These are phyloP conservation scores for Nicotiana tomentosiformis DNA, from an alignment of 257 asterid species.

Conservation along the genomic window DNA sequence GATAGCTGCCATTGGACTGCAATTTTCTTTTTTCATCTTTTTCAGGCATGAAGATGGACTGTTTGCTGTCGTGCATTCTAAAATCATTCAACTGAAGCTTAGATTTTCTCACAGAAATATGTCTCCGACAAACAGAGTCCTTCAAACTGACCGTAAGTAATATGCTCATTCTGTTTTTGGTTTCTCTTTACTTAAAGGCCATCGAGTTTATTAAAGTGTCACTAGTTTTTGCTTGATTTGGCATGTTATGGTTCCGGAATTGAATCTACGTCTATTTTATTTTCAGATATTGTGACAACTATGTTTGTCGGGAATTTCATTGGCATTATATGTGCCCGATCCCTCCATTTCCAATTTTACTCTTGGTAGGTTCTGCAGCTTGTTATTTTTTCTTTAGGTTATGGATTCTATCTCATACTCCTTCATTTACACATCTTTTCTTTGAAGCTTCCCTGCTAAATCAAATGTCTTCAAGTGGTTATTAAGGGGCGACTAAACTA, in stretches of 20 bases:
- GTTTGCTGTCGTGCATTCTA: conserved; percentile 40
- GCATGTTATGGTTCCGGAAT: conserved; percentile 4
- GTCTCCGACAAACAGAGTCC: conserved; percentile 25
- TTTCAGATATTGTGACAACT: conserved; percentile 66
- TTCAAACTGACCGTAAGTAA: conserved; percentile 66
- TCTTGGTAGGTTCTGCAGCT: conserved; percentile 56
- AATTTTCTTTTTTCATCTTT: conserved; percentile 7
- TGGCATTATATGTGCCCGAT: conserved; percentile 84
- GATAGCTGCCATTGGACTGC: neutral
- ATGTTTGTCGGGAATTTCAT: conserved; percentile 87
- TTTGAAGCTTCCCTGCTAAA: neutral
- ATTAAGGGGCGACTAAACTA: neutral
- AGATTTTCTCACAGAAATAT: conserved; percentile 23
- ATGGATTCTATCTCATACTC: neutral
- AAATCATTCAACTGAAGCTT: conserved; percentile 34
- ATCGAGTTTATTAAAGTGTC: neutral
- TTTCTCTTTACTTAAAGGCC: neutral
- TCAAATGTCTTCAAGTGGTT: neutral
- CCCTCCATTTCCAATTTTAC: conserved; percentile 92
- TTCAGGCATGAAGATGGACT: conserved; percentile 88
- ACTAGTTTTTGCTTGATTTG: neutral
- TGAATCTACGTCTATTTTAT: neutral
- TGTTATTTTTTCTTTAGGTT: neutral
- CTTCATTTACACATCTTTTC: no score
- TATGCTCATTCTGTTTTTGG: neutral